Conservation (phyloP, 352 stramenopile genomes). For the Blastocystis sp. region DNA sequence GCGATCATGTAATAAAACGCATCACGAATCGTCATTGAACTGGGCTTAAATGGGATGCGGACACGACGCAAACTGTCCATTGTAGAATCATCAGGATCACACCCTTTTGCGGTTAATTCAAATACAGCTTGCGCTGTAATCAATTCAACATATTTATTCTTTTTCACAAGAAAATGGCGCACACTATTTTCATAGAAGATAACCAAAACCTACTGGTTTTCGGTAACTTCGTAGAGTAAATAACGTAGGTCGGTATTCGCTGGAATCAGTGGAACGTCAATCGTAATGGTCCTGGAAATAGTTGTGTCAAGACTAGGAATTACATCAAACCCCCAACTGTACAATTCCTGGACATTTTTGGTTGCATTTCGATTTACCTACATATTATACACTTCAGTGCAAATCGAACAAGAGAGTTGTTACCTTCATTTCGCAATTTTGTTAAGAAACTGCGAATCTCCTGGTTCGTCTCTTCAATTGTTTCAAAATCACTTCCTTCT, state of each 20-base stretch:
- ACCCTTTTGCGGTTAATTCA: constrained; percentile 39
- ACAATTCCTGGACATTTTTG: constrained; percentile 45
- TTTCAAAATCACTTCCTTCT: background rate
- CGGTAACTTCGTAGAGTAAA: constrained; percentile 39
- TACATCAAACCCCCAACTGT: background rate
- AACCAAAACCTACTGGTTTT: constrained; percentile 22
- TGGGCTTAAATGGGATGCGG: constrained; percentile 4
- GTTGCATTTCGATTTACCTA: constrained; percentile 30
- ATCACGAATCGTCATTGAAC: constrained; percentile 13
- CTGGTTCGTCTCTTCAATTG: constrained; percentile 3
- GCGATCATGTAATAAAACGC: constrained; percentile 46
- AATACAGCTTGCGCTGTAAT: constrained; percentile 51
- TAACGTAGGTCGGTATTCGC: constrained; percentile 20
- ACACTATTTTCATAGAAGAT: background rate
- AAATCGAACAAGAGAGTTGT: background rate
- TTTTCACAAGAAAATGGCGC: constrained; percentile 15
- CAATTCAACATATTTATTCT: constrained; percentile 60
- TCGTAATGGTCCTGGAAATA: constrained; percentile 16
- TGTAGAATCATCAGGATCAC: constrained; percentile 38
- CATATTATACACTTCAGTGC: background rate
- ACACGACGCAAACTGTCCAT: constrained; percentile 31
- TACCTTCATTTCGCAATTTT: background rate
- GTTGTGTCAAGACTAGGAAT: constrained; percentile 20
- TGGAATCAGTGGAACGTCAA: constrained; percentile 38
- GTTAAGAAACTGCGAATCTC: constrained; percentile 10